Percentiles rank a stretch among this genome's conserved stretches.
These are phyloP conservation scores for Alternaria ethzedia DNA, from an alignment of 2,329 filamentous ascomycete genomes.

Conservation along the genomic window DNA sequence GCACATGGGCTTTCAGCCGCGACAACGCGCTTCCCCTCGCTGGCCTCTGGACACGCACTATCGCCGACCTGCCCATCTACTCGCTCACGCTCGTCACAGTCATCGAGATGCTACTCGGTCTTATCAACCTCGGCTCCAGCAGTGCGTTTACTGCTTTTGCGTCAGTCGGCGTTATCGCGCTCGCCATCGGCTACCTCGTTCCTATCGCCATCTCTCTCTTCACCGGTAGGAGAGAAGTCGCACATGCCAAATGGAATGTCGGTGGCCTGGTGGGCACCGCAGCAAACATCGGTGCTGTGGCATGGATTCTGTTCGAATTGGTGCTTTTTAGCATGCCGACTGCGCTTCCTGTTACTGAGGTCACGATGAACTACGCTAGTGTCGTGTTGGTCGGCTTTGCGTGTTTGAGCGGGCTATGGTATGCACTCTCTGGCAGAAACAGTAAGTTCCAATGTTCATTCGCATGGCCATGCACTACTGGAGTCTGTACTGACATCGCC, in stretches of 20 bases:
- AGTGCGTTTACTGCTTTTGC: not conserved
- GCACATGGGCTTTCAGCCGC: slow-evolving; percentile 56
- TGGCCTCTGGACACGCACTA: slow-evolving; percentile 38
- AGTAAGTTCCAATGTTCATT: not conserved
- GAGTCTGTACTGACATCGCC: not conserved
- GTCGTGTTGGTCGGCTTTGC: slow-evolving; percentile 64
- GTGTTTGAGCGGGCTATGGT: slow-evolving; percentile 5
- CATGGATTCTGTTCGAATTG: not conserved
- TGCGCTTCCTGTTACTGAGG: slow-evolving; percentile 33
- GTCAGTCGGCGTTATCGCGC: not conserved
- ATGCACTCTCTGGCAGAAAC: slow-evolving; percentile 3
- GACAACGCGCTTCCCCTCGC: slow-evolving; percentile 54
- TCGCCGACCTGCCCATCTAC: slow-evolving; percentile 48
- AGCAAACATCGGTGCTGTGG: not conserved
- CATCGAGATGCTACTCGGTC: not conserved
- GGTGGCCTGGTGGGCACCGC: not conserved
- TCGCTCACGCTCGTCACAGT: slow-evolving; percentile 48
- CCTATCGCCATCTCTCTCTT: not conserved
- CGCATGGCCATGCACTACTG: not conserved
- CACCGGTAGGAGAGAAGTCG: not conserved
- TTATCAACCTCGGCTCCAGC: not conserved
- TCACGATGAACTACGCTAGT: slow-evolving; percentile 62
- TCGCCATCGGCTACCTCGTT: not conserved
- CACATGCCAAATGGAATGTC: not conserved
- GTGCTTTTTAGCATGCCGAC: not conserved